Conservation (phyloP, 2,329 filamentous ascomycete species). For the Penicillium sp. region DNA sequence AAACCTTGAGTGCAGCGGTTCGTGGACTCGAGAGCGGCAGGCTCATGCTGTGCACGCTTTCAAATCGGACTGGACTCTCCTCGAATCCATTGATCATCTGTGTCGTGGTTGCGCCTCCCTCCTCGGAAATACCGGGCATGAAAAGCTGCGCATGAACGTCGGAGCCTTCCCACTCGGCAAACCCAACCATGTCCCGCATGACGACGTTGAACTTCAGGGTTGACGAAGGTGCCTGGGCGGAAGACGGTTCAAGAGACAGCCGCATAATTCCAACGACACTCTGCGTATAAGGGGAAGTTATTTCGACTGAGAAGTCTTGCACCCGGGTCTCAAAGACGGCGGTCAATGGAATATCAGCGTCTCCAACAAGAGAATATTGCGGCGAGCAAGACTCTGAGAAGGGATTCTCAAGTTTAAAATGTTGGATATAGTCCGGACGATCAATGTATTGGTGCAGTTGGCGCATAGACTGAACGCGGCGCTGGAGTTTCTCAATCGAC, state of each 20-base stretch:
- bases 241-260: constrained; percentile 86
- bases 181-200: constrained; percentile 92
- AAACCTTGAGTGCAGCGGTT: constrained; percentile 72
- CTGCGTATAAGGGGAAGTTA: constrained; percentile 85
- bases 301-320: constrained; percentile 87
- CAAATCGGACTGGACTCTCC: constrained; percentile 84
- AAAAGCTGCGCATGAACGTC: constrained; percentile 97
- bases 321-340: constrained; percentile 93
- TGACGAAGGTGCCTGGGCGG: constrained; percentile 82
- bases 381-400: constrained; percentile 89
- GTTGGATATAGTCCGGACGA: constrained; percentile 87
- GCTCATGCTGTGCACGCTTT: constrained; percentile 98
- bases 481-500: constrained; percentile 88
- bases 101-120: constrained; percentile 88
- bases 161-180: constrained; percentile 90
- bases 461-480: constrained; percentile 84
- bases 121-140: constrained; percentile 81
- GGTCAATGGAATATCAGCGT: constrained; percentile 83
- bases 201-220: constrained; percentile 98
- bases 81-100: constrained; percentile 93
- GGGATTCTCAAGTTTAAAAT: constrained; percentile 86
- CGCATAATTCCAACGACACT: constrained; percentile 87
- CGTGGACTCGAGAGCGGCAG: constrained; percentile 72
- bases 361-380: constrained; percentile 85
- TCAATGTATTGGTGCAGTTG: constrained; percentile 97